These are phyloP conservation scores for Fremontodendron californicum DNA, from an alignment of 345 rosid genomes.

Conservation along the genomic window DNA sequence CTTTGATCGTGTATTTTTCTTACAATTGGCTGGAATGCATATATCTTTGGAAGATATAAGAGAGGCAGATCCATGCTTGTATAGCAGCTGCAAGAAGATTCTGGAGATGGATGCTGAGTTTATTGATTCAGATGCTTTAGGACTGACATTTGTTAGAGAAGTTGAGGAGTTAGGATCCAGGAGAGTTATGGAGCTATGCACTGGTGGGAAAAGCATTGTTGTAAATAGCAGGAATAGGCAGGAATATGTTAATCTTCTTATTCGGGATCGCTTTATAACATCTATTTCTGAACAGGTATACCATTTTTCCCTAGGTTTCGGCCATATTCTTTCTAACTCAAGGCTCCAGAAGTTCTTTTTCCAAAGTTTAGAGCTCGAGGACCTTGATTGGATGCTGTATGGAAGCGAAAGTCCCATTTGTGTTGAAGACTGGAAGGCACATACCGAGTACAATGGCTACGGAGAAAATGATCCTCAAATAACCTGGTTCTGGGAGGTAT, in stretches of 20 bases:
- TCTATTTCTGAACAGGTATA: constrained; percentile 60
- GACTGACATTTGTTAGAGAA: constrained; percentile 74
- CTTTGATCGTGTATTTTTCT: constrained; percentile 78
- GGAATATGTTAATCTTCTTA: constrained; percentile 63
- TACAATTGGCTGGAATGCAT: constrained; percentile 59
- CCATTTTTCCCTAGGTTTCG: constrained; percentile 63
- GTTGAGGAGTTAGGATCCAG: constrained; percentile 77
- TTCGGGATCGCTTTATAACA: constrained; percentile 52
- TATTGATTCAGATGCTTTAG: constrained; percentile 76
- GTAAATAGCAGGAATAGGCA: constrained; percentile 76
- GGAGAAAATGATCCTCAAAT: constrained; percentile 68
- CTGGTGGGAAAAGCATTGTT: constrained; percentile 51
- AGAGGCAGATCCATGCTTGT: constrained; percentile 78
- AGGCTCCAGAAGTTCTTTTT: constrained; percentile 38
- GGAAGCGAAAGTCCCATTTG: constrained; percentile 63
- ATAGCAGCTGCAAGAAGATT: constrained; percentile 78
- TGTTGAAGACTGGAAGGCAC: constrained; percentile 78
- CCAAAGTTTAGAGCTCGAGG: constrained; percentile 55
- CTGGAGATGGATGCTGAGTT: constrained; percentile 80
- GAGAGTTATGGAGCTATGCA: constrained; percentile 57
- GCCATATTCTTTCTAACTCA: constrained; percentile 48
- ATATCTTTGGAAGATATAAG: constrained; percentile 71
- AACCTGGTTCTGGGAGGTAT: constrained; percentile 92
- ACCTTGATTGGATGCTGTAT: constrained; percentile 79
- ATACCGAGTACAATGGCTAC: constrained; percentile 78